Evolutionary conservation across 1,284 basidiomycete genomes (phyloP).

Genomic region (Boletus smithii): DNA sequence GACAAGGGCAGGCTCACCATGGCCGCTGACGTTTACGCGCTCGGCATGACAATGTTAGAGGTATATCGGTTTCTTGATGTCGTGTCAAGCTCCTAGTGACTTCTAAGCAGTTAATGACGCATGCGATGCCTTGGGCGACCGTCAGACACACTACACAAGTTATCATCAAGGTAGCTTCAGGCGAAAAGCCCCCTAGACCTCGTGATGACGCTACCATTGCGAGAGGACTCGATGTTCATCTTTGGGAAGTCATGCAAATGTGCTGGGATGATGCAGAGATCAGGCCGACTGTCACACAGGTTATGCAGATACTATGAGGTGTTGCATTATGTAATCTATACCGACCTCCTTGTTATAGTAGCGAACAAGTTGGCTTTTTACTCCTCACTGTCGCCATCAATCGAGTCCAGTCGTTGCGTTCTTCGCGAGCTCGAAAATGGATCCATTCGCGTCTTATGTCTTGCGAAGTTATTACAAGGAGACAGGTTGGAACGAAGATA

Average conservation of each 20-base stretch:
- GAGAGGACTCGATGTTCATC: constrained; percentile 45
- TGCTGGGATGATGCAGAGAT: constrained; percentile 42
- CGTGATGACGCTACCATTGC: constrained; percentile 31
- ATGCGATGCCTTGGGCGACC: constrained; percentile 45
- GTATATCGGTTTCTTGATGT: constrained; percentile 24
- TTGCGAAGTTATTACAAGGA: constrained; percentile 85
- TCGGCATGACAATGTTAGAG: constrained; percentile 55
- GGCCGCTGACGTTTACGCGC: constrained; percentile 51
- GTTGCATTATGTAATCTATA: constrained; percentile 15
- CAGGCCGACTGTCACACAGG: constrained; percentile 43
- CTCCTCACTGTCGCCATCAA: no score
- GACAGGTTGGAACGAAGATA: constrained; percentile 96
- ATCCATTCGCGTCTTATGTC: constrained; percentile 85
- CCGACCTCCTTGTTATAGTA: no score
- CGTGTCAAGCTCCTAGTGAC: background rate
- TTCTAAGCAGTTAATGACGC: constrained; percentile 44
- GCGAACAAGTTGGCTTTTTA: no score
- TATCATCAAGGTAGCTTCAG: constrained; percentile 41
- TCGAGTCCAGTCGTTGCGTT: background rate
- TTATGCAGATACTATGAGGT: constrained; percentile 29
- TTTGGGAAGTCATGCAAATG: constrained; percentile 44
- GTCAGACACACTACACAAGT: constrained; percentile 50
- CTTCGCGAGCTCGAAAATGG: constrained; percentile 44
- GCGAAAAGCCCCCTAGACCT: constrained; percentile 44
- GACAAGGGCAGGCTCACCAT: constrained; percentile 47